Conservation (phyloP, 2,329 filamentous ascomycete species). For the Calonectria pteridis region DNA sequence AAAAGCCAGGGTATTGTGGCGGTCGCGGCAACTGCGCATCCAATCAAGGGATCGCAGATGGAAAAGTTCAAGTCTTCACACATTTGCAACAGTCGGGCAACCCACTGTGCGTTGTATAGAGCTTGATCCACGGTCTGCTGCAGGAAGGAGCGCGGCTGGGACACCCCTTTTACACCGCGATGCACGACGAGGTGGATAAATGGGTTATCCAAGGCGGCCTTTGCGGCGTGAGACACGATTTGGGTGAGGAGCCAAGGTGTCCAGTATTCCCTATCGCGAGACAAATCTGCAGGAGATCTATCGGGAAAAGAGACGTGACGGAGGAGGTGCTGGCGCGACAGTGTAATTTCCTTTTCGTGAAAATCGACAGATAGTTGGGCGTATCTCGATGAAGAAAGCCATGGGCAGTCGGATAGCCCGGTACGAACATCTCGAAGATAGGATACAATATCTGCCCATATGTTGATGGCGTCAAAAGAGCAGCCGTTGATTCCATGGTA, state of each 20-base stretch:
- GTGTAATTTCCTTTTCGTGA: constrained; percentile 36
- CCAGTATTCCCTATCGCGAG: constrained; percentile 37
- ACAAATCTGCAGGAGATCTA: constrained; percentile 22
- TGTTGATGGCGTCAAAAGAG: constrained; percentile 1
- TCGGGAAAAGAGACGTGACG: constrained; percentile 39
- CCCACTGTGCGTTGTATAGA: constrained; percentile 39
- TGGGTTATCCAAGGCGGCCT: constrained; percentile 37
- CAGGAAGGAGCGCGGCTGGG: constrained; percentile 37
- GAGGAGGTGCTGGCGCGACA: constrained; percentile 34
- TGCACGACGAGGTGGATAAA: constrained; percentile 42
- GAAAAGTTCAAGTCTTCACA: constrained; percentile 34
- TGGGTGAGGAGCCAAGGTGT: constrained; percentile 36
- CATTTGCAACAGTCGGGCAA: constrained; percentile 38
- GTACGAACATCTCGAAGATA: constrained; percentile 37
- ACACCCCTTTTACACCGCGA: constrained; percentile 26
- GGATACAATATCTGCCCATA: constrained; percentile 36
- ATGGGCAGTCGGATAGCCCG: constrained; percentile 36
- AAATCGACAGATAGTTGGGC: constrained; percentile 35
- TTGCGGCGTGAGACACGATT: constrained; percentile 39
- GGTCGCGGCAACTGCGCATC: constrained; percentile 36
- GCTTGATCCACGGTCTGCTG: constrained; percentile 44
- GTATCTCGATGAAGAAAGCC: constrained; percentile 35
- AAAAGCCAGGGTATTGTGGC: constrained; percentile 42
- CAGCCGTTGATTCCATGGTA: constrained; percentile 28
- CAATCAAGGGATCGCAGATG: constrained; percentile 38